Conservation (phyloP, 1,284 basidiomycete species). For the Veloboletus limbatus region DNA sequence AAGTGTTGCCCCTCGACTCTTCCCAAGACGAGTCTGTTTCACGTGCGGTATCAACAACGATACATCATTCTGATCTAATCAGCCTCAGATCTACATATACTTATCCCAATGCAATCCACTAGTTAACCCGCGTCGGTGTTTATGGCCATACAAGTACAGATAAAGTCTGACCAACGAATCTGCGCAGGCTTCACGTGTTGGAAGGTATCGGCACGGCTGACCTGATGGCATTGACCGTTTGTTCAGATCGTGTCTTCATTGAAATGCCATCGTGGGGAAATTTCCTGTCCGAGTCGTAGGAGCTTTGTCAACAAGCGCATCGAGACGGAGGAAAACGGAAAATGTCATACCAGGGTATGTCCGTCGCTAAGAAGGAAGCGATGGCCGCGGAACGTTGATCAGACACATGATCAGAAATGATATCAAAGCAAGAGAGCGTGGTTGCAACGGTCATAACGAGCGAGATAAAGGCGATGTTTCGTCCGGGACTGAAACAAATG, state of each 20-base stretch:
- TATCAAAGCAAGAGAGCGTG: slow-evolving; percentile 1
- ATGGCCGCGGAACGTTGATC: slow-evolving; percentile 1
- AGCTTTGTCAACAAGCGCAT: too few relatives aligned
- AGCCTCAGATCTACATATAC: too few relatives aligned
- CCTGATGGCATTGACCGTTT: slow-evolving; percentile 2
- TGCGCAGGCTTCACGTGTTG: background rate
- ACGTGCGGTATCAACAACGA: too few relatives aligned
- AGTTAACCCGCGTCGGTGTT: too few relatives aligned
- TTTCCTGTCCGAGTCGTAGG: background rate
- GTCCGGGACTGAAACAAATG: slow-evolving; percentile 7
- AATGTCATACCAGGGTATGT: slow-evolving; percentile 8
- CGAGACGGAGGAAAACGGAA: too few relatives aligned
- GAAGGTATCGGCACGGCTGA: background rate
- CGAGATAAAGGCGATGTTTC: slow-evolving; percentile 2
- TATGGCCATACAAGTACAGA: too few relatives aligned
- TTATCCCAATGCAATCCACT: too few relatives aligned
- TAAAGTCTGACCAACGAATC: too few relatives aligned
- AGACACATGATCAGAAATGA: background rate
- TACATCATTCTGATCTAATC: too few relatives aligned
- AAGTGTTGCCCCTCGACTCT: too few relatives aligned
- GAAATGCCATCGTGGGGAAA: slow-evolving; percentile 3
- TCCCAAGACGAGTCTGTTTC: too few relatives aligned
- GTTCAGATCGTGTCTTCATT: slow-evolving; percentile 3
- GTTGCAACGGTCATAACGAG: slow-evolving; percentile 3
- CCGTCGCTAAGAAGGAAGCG: slow-evolving; percentile 2